Base-by-base conservation (phyloP, 768 basidiomycete species). In the Hortiboletus campestris region DNA sequence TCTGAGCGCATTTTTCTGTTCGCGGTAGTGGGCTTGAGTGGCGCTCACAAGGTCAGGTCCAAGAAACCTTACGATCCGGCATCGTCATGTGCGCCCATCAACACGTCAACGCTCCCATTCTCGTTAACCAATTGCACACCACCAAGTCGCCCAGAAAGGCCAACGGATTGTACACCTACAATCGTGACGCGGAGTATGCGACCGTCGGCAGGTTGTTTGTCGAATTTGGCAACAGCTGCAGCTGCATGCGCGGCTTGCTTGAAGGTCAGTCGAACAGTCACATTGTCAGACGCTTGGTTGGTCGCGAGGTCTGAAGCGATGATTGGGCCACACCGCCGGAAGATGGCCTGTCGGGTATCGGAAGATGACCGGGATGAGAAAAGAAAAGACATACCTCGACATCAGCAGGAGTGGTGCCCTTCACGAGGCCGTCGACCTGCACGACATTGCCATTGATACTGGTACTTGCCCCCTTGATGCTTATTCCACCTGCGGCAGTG, bases 1-100 rank as follows among this genome's bases (percentile, higher is more conserved):
- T 94, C 91, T 3, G 91, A 93, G 50, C 91, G 88, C 78, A 94
- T 78, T 82, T 92, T 94, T 57, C 91, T 93, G 62, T 48, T 32
- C 12, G n/a, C 12, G 6, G 11, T 19, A 11, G 47, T 14, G 19
- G 4, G 12, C 12, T 20, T n/a, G 32, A 20, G 31, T 25, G 44
- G 16, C n/a, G 17, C 10, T 29, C 6, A 19, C 31, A 17, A n/a
- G 22, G 0, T 14, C 14, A 6, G 10, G 14, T n/a, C 10, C 28
- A 6, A 17, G 10, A 43, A 4, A 2, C 62, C 70, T 72, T 65
- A 89, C 88, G 87, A 86, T 52, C 78, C 78, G n/a, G 69, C 72
- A 25, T 74, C 72, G 14, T 69, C 72, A 8, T 62, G 63, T 9
- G 75, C 69, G 34, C 78, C 74, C 82, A 90, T 86, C 34, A 90